phyloP scores from a whole-genome alignment of 2,329 filamentous ascomycete species.

The Pseudocercospora crystallina region DNA sequence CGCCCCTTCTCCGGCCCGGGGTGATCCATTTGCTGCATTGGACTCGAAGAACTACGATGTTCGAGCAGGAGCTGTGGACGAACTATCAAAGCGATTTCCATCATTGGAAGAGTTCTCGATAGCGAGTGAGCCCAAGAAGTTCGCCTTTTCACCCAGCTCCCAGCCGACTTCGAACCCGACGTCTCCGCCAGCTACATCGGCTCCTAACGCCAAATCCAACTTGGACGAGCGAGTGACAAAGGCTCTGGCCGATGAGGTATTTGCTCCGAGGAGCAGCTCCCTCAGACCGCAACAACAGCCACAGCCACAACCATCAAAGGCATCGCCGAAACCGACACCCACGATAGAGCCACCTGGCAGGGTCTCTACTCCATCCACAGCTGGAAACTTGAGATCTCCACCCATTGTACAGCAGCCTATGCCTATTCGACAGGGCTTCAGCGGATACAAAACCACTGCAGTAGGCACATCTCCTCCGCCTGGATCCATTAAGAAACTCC shows the following conservation, averaged over 20 bases:
- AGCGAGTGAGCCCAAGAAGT: conserved; percentile 63
- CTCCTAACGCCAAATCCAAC: conserved; percentile 50
- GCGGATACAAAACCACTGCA: conserved; percentile 62
- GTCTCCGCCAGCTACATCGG: conserved; percentile 36
- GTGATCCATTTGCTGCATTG: conserved; percentile 88
- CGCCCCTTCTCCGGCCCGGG: conserved; percentile 70
- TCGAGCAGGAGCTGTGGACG: conserved; percentile 62
- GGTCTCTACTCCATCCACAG: conserved; percentile 5
- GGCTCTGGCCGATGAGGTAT: conserved; percentile 80
- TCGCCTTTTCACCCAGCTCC: conserved; percentile 12
- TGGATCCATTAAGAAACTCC: conserved; percentile 36
- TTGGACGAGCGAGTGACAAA: conserved; percentile 69
- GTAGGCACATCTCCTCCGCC: conserved; percentile 45
- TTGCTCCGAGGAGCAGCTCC: conserved; percentile 45
- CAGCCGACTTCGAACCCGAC: background rate
- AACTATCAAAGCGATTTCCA: conserved; percentile 81
- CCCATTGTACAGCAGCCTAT: conserved; percentile 43
- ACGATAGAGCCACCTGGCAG: conserved; percentile 4
- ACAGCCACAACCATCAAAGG: no score
- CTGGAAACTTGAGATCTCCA: conserved; percentile 4
- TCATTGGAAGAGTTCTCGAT: conserved; percentile 91
- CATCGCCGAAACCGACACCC: no score
- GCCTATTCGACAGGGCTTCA: conserved; percentile 44
- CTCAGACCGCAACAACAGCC: conserved; percentile 2
- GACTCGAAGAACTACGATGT: conserved; percentile 63